These are phyloP conservation scores for Vitis riparia DNA, from an alignment of 164 flowering plant genomes.

Conservation along the genomic window DNA sequence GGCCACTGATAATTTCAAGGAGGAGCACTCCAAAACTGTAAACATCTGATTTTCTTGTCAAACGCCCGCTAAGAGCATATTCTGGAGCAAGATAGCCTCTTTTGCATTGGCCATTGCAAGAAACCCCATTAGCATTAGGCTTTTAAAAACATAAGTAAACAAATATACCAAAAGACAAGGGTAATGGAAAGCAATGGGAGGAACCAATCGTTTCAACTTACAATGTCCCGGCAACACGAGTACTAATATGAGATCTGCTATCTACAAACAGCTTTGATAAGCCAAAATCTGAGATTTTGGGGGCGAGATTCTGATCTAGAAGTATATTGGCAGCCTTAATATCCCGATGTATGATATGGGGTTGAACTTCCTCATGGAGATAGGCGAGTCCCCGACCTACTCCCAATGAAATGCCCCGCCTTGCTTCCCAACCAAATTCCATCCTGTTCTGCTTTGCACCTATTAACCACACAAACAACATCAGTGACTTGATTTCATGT, in stretches of 20 bases:
- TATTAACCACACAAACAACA: slow-evolving; percentile 8
- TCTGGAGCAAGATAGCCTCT: slow-evolving; percentile 81
- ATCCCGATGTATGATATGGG: slow-evolving; percentile 59
- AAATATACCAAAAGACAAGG: neutral
- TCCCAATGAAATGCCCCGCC: slow-evolving; percentile 44
- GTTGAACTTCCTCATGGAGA: slow-evolving; percentile 59
- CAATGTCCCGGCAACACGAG: slow-evolving; percentile 78
- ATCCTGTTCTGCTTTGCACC: slow-evolving; percentile 43
- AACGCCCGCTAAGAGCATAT: slow-evolving; percentile 58
- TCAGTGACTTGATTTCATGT: too few relatives aligned
- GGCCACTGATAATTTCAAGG: slow-evolving; percentile 55
- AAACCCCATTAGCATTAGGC: slow-evolving; percentile 13
- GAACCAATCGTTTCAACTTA: slow-evolving; percentile 28
- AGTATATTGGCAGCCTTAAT: slow-evolving; percentile 66
- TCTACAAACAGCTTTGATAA: slow-evolving; percentile 49
- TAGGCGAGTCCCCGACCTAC: slow-evolving; percentile 51
- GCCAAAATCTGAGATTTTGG: slow-evolving; percentile 68
- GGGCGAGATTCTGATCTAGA: slow-evolving; percentile 48
- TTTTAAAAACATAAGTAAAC: neutral
- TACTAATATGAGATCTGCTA: slow-evolving; percentile 44
- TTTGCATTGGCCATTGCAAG: slow-evolving; percentile 3
- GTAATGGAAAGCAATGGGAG: neutral
- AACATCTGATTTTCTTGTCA: slow-evolving; percentile 68
- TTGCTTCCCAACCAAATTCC: slow-evolving; percentile 44
- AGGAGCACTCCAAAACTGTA: slow-evolving; percentile 70